Percentiles rank a stretch among this genome's conserved stretches.
Conservation (phyloP, 345 rosid species). For the Moricandia arvensis region DNA sequence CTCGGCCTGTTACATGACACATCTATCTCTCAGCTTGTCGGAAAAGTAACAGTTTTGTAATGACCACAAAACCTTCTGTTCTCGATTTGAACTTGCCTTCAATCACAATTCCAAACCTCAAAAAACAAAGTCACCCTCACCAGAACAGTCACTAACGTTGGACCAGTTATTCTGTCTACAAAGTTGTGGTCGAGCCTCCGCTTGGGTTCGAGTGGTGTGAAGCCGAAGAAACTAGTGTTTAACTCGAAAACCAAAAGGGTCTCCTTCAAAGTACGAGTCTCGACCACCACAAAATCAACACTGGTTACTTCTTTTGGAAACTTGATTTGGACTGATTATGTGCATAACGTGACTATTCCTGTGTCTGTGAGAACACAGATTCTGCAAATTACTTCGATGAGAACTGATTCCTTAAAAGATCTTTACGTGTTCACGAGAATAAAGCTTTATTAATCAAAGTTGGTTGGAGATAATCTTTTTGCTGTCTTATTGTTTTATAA, state of each 20-base stretch:
- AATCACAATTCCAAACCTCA: slow-evolving; percentile 38
- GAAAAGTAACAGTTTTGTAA: slow-evolving; percentile 33
- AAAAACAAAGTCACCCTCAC: slow-evolving; percentile 23
- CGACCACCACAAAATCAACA: slow-evolving; percentile 35
- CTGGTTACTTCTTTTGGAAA: slow-evolving; percentile 48
- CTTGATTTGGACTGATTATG: slow-evolving; percentile 41
- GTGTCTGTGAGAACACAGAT: slow-evolving; percentile 44
- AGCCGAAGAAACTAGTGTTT: slow-evolving; percentile 32
- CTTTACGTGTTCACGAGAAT: not conserved
- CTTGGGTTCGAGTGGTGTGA: slow-evolving; percentile 27
- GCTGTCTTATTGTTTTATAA: not conserved
- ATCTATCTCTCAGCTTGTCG: slow-evolving; percentile 49
- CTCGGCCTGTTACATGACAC: slow-evolving; percentile 47
- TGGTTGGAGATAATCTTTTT: not conserved
- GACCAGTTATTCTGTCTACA: slow-evolving; percentile 39
- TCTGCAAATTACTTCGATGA: slow-evolving; percentile 29
- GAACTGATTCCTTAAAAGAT: not conserved
- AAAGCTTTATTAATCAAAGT: not conserved
- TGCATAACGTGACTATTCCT: slow-evolving; percentile 42
- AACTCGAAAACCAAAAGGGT: slow-evolving; percentile 24
- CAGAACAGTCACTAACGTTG: slow-evolving; percentile 52
- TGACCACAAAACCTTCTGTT: slow-evolving; percentile 16
- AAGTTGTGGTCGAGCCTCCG: slow-evolving; percentile 36
- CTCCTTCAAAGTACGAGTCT: slow-evolving; percentile 34
- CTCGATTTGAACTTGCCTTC: slow-evolving; percentile 52